Base-by-base conservation (phyloP, 371 early-diverging fungal genomes). In the Syncephalastrum contaminatum region DNA sequence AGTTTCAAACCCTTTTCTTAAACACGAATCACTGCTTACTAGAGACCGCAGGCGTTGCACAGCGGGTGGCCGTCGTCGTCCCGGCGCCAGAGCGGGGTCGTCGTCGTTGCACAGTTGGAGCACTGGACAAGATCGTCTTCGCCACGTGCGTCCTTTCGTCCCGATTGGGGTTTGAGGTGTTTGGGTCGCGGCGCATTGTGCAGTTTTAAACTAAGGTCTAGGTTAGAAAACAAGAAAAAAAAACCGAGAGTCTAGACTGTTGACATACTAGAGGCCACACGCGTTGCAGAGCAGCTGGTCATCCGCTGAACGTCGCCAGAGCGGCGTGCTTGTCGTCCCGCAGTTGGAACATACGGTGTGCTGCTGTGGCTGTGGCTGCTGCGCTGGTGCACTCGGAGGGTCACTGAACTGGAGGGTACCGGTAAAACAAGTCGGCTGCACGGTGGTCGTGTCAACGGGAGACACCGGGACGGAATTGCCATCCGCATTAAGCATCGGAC, bases 1-100 rank as follows among this genome's bases (percentile, higher is more conserved):
- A 30, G 36, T 30, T 12, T 30, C 36, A 30, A 6, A 8, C 10
- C 36, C 36, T 8, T 30, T 30, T 30, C 36, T 30, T 30, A 2
- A 2, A 30, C 10, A 12, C 36, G 36, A 6, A 30, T 30, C 10
- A 21, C 30, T 36, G 73, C 75, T 83, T 80, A 89, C 76, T 97
- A 98, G 53, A 99, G 72, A 5, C 98, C 98, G 64, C 98, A 98
- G 0, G 98, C 98, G 68, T 98, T 98, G 77, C 99, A 98, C 43
- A 97, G 73, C 44, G 85, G 79, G 27, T 84, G 78, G 21, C 91
- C 93, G 40, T 85, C 77, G 62, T 90, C 89, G 15, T 55, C 56
- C 47, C 96, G 82, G 36, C 99, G 84, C 99, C 99, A 99, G 20
- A 97, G 84, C 1, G 99, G 98, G 1, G 99, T 99, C 20, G 79